Percentiles rank a stretch among this genome's conserved stretches.
phyloP scores from a whole-genome alignment of 2,329 filamentous ascomycete genomes.

The Sphaerulina vaccinii region DNA sequence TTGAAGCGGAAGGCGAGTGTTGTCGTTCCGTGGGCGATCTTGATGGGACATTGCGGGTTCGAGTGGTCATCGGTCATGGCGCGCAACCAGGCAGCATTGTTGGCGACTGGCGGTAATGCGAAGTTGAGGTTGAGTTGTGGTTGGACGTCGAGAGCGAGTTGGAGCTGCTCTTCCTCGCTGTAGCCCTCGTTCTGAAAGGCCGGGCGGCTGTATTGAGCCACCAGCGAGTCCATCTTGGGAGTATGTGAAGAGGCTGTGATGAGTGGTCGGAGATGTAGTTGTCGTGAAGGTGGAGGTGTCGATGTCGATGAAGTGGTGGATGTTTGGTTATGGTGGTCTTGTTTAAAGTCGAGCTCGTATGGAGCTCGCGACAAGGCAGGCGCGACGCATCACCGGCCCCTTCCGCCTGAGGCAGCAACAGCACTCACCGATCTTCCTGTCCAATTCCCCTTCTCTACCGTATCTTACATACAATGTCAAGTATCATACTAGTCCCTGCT shows the following conservation, averaged over 20 bases:
- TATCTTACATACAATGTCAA: not conserved
- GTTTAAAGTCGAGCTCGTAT: not conserved
- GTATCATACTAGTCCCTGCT: not conserved
- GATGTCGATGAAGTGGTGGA: not conserved
- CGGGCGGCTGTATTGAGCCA: slow-evolving; percentile 85
- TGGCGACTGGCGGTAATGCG: slow-evolving; percentile 83
- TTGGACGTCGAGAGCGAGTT: slow-evolving; percentile 66
- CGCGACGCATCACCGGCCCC: slow-evolving; percentile 18
- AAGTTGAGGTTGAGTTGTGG: slow-evolving; percentile 88
- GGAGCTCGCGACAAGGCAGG: slow-evolving; percentile 12
- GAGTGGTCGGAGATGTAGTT: not conserved
- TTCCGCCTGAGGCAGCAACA: not conserved
- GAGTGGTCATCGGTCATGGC: slow-evolving; percentile 95
- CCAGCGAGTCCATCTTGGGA: slow-evolving; percentile 79
- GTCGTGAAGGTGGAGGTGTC: not conserved
- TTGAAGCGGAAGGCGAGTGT: slow-evolving; percentile 98
- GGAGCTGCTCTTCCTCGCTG: slow-evolving; percentile 60
- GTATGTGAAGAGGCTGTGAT: slow-evolving; percentile 3
- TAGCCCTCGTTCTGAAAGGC: slow-evolving; percentile 71
- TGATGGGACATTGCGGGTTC: slow-evolving; percentile 97
- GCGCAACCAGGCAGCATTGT: slow-evolving; percentile 93
- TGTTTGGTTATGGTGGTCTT: not conserved
- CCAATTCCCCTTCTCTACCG: not conserved
- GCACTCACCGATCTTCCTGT: not conserved
- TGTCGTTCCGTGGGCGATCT: slow-evolving; percentile 98